Base-by-base conservation (phyloP, 495 filamentous ascomycete genomes). In the Hypoxylon lienhwacheense region DNA sequence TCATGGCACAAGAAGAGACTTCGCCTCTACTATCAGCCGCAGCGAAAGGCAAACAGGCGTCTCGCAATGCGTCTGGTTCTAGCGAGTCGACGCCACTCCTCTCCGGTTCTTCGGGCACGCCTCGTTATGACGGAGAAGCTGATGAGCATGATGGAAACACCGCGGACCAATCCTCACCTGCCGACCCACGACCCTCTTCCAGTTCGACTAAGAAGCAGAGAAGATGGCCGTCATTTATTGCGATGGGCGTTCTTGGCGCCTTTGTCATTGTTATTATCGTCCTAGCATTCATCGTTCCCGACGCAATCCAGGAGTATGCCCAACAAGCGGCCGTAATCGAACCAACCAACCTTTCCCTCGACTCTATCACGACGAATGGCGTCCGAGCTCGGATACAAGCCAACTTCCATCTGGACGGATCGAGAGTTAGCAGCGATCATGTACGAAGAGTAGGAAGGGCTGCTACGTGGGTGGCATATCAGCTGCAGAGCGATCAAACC, bases 271-370 rank as follows among this genome's bases (percentile, higher is more conserved):
- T 61, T 6, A 73, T 81, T 19, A 72, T 79, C 24, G 50, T 81
- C 79, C 65, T 76, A 49, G 90, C 83, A 1, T 95, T 97, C 73
- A 79, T 93, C 40, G 83, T 85, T 2, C 92, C 93, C 2, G 83
- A 83, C 19, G 80, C 85, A 4, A 81, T 92, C 14, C 84, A 95
- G 66, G 81, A 87, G 65, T 98, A 98, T 69, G 88, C 85, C 5
- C 83, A 88, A 65, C 77, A 93, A 66, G 91, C 93, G 3, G 75
- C 85, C 15, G 81, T 91, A 3, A 81, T 97, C 57, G 81, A 91
- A 55, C 85, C 93, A 0, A 88, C 84, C 2, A 83, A 83, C 62
- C 72, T 98, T 4, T 89, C 90, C 1, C 81, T 98, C 43, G 86
- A 91, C 35, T 88, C 84, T 5, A 85, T 95, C 42, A 97, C 91